Evolutionary conservation across 2,329 filamentous ascomycete genomes (phyloP).

Genomic region (Scopulariopsis brevicaulis): DNA sequence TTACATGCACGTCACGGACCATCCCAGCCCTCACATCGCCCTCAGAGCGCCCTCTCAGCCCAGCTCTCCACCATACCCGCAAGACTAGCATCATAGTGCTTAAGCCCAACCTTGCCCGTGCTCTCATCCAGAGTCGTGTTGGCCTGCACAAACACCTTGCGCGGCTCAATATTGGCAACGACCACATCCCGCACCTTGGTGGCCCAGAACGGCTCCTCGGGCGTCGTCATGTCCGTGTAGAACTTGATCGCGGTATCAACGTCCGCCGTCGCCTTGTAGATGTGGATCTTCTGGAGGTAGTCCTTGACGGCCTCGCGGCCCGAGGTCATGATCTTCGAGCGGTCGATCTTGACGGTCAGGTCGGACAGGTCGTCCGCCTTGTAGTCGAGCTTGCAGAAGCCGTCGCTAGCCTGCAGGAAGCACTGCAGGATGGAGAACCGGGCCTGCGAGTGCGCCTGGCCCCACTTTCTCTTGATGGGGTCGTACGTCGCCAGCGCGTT

Average conservation of each 20-base stretch:
- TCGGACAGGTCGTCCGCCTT: slow-evolving; percentile 65
- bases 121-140: slow-evolving; percentile 67
- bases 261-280: slow-evolving; percentile 88
- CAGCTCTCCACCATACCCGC: slow-evolving; percentile 79
- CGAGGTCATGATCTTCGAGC: slow-evolving; percentile 72
- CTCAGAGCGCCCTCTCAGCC: slow-evolving; percentile 46
- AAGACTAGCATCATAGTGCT: slow-evolving; percentile 74
- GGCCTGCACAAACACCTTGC: slow-evolving; percentile 88
- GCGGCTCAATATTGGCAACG: slow-evolving; percentile 65
- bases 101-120: slow-evolving; percentile 60
- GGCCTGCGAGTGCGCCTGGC: slow-evolving; percentile 83
- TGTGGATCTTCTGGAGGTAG: slow-evolving; percentile 82
- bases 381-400: slow-evolving; percentile 76
- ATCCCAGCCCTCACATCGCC: not conserved
- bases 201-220: slow-evolving; percentile 75
- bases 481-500: slow-evolving; percentile 90
- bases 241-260: slow-evolving; percentile 64
- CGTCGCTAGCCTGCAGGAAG: slow-evolving; percentile 75
- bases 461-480: slow-evolving; percentile 82
- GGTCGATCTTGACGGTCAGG: slow-evolving; percentile 71
- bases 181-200: slow-evolving; percentile 67
- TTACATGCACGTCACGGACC: not conserved
- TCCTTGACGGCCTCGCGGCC: slow-evolving; percentile 75
- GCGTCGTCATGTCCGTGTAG: slow-evolving; percentile 74
- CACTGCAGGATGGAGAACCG: slow-evolving; percentile 79